phyloP scores from a whole-genome alignment of 768 basidiomycete species.

The Gloeopeniophorella convolvens region DNA sequence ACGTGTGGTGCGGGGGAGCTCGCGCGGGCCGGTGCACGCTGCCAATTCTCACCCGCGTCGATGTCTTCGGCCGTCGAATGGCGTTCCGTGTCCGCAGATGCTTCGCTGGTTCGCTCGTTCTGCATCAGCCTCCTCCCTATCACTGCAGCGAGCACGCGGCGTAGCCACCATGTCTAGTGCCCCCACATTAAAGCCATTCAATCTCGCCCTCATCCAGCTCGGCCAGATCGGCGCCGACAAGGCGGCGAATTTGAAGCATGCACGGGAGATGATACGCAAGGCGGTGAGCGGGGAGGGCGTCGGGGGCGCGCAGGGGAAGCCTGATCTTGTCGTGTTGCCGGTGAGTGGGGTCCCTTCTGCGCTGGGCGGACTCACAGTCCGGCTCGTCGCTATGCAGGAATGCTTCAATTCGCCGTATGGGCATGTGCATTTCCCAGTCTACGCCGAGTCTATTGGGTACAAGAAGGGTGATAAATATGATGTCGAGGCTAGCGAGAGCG shows the following conservation, averaged over 20 bases:
- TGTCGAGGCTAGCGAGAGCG: slow-evolving; percentile 48
- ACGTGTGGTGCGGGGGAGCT: too few relatives aligned
- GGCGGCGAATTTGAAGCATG: slow-evolving; percentile 73
- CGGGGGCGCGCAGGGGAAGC: slow-evolving; percentile 40
- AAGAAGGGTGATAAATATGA: slow-evolving; percentile 54
- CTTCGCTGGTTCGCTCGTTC: not conserved
- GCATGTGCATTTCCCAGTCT: slow-evolving; percentile 68
- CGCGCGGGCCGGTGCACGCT: too few relatives aligned
- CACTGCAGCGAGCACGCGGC: not conserved
- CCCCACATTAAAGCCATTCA: slow-evolving; percentile 62
- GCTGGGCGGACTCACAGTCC: not conserved
- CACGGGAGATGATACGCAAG: slow-evolving; percentile 68
- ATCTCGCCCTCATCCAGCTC: slow-evolving; percentile 84
- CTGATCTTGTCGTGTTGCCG: slow-evolving; percentile 79
- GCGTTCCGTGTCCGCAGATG: too few relatives aligned
- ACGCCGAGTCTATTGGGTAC: slow-evolving; percentile 75
- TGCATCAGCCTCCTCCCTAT: not conserved
- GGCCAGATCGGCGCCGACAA: slow-evolving; percentile 71
- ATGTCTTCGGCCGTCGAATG: too few relatives aligned
- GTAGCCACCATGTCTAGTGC: slow-evolving; percentile 10
- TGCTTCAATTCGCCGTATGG: slow-evolving; percentile 89
- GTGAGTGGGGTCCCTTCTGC: slow-evolving; percentile 35
- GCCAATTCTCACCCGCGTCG: too few relatives aligned
- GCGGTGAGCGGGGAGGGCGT: slow-evolving; percentile 41
- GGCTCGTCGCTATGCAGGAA: slow-evolving; percentile 38